A percentile compares a stretch with the other conserved stretches of the same genome.
Evolutionary conservation across 1,284 basidiomycete genomes (phyloP).

Genomic region (Trichosporon faecale): DNA sequence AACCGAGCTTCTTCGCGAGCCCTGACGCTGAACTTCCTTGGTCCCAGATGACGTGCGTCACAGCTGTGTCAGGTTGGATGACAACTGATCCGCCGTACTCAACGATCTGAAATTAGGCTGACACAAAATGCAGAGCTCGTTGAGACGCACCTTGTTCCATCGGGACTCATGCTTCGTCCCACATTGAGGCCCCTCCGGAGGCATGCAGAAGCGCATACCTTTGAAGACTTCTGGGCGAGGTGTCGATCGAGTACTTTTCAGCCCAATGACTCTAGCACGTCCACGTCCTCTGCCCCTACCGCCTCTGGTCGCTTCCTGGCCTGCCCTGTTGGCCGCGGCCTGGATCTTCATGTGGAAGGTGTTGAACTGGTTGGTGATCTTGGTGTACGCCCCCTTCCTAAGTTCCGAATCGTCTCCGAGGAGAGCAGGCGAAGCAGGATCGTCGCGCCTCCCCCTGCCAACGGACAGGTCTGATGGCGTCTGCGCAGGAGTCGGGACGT

Average conservation of each 20-base stretch:
- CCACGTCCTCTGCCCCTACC: slow-evolving; percentile 9
- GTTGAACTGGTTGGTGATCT: slow-evolving; percentile 8
- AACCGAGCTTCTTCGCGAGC: slow-evolving; percentile 32
- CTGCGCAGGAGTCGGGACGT: slow-evolving; percentile 14
- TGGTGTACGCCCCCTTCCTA: not conserved
- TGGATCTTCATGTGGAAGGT: not conserved
- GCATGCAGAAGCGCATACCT: slow-evolving; percentile 39
- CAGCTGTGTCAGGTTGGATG: slow-evolving; percentile 41
- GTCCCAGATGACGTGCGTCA: slow-evolving; percentile 47
- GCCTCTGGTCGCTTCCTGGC: not conserved
- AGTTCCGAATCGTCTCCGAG: slow-evolving; percentile 23
- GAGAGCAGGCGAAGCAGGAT: slow-evolving; percentile 34
- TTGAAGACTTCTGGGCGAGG: slow-evolving; percentile 27
- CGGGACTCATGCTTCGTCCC: not conserved
- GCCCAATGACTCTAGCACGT: slow-evolving; percentile 13
- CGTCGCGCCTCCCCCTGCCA: slow-evolving; percentile 30
- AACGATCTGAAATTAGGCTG: slow-evolving; percentile 29
- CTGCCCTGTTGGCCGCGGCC: not conserved
- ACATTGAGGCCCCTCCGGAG: slow-evolving; percentile 23
- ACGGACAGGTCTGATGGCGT: slow-evolving; percentile 16
- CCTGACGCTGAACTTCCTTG: slow-evolving; percentile 25
- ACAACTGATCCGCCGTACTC: slow-evolving; percentile 38
- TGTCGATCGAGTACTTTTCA: not conserved
- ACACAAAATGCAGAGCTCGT: not conserved
- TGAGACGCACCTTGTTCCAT: not conserved